Percentiles rank a stretch among this genome's conserved stretches.
Conservation (phyloP, 2,329 filamentous ascomycete genomes). For the Penicillium hesseltinei region DNA sequence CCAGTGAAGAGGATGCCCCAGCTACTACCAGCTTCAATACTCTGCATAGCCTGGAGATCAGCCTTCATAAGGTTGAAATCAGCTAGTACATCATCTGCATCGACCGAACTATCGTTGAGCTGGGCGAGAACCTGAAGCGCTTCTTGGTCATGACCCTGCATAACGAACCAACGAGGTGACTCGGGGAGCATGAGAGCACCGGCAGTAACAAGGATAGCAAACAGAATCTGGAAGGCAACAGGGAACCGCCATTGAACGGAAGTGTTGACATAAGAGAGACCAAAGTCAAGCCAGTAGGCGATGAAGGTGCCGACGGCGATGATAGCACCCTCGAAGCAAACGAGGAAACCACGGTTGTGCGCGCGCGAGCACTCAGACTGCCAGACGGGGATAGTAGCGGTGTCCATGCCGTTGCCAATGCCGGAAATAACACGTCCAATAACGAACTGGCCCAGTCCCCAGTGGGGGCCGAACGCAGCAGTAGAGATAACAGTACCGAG, state of each 20-base stretch:
- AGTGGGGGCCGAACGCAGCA: conserved; percentile 21
- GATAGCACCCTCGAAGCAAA: conserved; percentile 36
- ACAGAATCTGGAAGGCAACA: conserved; percentile 49
- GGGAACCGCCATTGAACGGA: conserved; percentile 46
- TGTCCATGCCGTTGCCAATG: conserved; percentile 38
- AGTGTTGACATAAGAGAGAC: conserved; percentile 33
- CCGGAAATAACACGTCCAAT: conserved; percentile 40
- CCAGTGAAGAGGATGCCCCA: conserved; percentile 26
- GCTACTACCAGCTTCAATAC: conserved; percentile 22
- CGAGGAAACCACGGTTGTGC: conserved; percentile 35
- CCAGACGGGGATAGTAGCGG: conserved; percentile 41
- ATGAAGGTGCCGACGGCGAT: conserved; percentile 35
- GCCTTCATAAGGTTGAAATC: conserved; percentile 46
- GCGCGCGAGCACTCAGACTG: conserved; percentile 39
- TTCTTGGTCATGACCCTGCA: conserved; percentile 49
- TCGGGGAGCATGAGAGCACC: conserved; percentile 46
- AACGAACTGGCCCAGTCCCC: conserved; percentile 44
- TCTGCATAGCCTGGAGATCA: conserved; percentile 41
- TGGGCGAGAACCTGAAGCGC: conserved; percentile 49
- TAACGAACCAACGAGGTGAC: conserved; percentile 55
- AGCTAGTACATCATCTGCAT: conserved; percentile 33
- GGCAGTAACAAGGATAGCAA: conserved; percentile 30
- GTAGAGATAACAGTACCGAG: conserved; percentile 33
- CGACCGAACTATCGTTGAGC: conserved; percentile 40
- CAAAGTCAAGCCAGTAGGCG: conserved; percentile 39